Base-by-base conservation (phyloP, 2,329 filamentous ascomycete genomes). In the Phyllosticta paracitricarpa region DNA sequence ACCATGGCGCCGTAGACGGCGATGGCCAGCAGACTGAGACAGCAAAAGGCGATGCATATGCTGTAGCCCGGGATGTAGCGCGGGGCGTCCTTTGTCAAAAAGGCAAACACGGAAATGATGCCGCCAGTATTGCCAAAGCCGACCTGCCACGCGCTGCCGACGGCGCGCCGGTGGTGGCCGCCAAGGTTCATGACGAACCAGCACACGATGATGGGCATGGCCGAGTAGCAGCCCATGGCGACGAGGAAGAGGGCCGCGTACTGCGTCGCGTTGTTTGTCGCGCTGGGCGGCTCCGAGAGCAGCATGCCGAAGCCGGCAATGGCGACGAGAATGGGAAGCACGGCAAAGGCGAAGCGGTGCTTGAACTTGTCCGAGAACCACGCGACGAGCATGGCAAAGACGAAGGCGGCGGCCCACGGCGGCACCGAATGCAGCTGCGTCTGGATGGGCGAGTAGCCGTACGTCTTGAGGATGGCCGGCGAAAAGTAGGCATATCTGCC, bases 221-320 rank as follows among this genome's bases (percentile, higher is more conserved):
- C 89, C 0, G 85, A 86, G 75, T 95, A 97, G 0, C 84, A 82
- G 57, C 90, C 90, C 76, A 86, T 86, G 1, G 89, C 87, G 57
- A 95, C 84, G 33, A 97, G 78, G 78, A 95, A 96, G 0, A 97
- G 81, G 0, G 88, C 89, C 0, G 79, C 88, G 68, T 96, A 97
- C 71, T 94, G 82, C 6, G 89, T 75, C 12, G 81, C 64, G 0
- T 76, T 78, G 71, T 90, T 82, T 12, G 10, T 17, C 33, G 33
- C 33, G 33, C 33, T 40, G 69, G 88, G 75, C 72, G 93, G 88
- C 4, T 93, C 83, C 10, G 78, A 77, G 56, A 95, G 76, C 7
- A 96, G 80, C 63, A 93, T 89, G 2, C 77, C 84, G 66, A 96
- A 93, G 1, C 91, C 92, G 0, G 82, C 71, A 58, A 96, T 87